Evolutionary conservation across 176 grass and related monocot genomes (phyloP), one percentile per base, ranked within the genome.

Genomic region (Elaeis guineensis): DNA sequence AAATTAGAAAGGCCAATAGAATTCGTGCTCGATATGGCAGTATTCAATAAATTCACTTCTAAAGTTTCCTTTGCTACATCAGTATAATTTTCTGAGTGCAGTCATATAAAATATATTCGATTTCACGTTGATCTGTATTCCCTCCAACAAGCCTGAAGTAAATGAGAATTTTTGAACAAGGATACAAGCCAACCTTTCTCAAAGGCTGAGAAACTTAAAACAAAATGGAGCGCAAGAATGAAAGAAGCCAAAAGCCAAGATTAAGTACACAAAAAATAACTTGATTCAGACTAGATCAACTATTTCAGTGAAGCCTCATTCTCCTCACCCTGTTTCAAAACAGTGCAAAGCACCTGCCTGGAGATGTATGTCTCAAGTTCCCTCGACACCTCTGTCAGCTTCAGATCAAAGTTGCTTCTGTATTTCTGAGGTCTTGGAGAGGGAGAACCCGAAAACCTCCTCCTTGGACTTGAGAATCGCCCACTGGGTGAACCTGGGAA

Each of bases 311-410:
- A 86, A 67, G 25, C 59, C 60, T 95, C 78, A 30, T 86, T 77
- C 55, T 96, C 83, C 3, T 60, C 44, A 16, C 75, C 77, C 55
- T 89, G 90, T 55, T 81, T 75, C 75, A 98, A 30, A 23, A 89
- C 69, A 54, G 93, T 83, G 69, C 75, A 83, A 6, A 98, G 29
- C 26, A 98, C 84, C 75, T 98, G 84, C 55, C 85, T 92, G 16
- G 93, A 83, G 21, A 92, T 79, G 69, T 92, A 79, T 29, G 75
- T 80, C 64, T 98, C 93, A 53, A 92, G 74, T 71, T 89, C 93
- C 69, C 70, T 87, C 50, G 93, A 98, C 23, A 92, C 76, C 61
- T 88, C 93, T 57, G 80, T 71, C 29, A 89, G 51, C 62, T 74
- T 89, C 58, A 78, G 28, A 61, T 98, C 93, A 17, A 98, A 92